Percentiles rank a stretch among this genome's conserved stretches.
Evolutionary conservation across 495 filamentous ascomycete genomes (phyloP).

Genomic region (Xylaria nigripes): DNA sequence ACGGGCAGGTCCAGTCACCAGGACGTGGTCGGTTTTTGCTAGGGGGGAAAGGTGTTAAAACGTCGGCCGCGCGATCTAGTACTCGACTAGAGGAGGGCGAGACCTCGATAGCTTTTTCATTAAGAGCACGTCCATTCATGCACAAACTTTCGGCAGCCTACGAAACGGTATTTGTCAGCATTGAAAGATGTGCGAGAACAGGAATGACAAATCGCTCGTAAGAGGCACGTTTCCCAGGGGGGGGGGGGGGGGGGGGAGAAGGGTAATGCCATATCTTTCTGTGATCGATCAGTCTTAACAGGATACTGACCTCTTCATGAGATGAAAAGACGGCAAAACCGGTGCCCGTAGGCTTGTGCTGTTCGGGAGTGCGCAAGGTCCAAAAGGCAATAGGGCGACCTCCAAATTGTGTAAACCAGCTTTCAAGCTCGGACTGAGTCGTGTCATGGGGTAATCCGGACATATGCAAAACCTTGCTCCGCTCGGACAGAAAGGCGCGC

Average conservation of each 20-base stretch:
- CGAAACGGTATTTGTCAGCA: neutral
- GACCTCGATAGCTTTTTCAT: slow-evolving; percentile 98
- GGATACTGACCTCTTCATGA: slow-evolving; percentile 83
- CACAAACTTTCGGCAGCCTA: slow-evolving; percentile 92
- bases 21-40: slow-evolving; percentile 97
- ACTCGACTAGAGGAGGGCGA: slow-evolving; percentile 93
- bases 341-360: slow-evolving; percentile 95
- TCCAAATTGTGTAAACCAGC: slow-evolving; percentile 98
- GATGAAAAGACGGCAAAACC: slow-evolving; percentile 98
- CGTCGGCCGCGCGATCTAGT: slow-evolving; percentile 88
- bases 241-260: neutral
- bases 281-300: too few species aligned
- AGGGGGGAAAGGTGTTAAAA: slow-evolving; percentile 91
- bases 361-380: slow-evolving; percentile 94
- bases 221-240: too few species aligned
- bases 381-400: slow-evolving; percentile 98
- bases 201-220: neutral
- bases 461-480: slow-evolving; percentile 96
- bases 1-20: slow-evolving; percentile 98
- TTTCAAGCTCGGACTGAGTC: slow-evolving; percentile 94
- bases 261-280: too few species aligned
- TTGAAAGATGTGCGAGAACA: slow-evolving; percentile 11
- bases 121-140: slow-evolving; percentile 97
- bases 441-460: slow-evolving; percentile 95
- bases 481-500: slow-evolving; percentile 87